Evolutionary conservation across 2,329 filamentous ascomycete genomes (phyloP).

Genomic region (Xylaria sp.): DNA sequence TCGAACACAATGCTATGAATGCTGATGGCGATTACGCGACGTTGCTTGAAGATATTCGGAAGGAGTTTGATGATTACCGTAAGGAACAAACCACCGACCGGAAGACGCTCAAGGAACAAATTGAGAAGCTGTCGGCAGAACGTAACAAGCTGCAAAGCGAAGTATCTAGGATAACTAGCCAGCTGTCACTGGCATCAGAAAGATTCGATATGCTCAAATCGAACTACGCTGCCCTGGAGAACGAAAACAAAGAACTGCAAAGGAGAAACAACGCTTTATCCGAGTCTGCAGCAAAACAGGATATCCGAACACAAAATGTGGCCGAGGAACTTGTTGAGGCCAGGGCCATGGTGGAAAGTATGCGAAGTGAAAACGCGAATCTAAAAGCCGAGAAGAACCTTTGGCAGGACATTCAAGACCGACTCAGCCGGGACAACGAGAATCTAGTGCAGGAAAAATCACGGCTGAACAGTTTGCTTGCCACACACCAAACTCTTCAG

Average conservation of each 20-base stretch:
- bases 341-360: slow-evolving; percentile 81
- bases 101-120: slow-evolving; percentile 83
- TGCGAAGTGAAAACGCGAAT: slow-evolving; percentile 91
- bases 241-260: slow-evolving; percentile 86
- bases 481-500: slow-evolving; percentile 86
- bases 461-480: slow-evolving; percentile 82
- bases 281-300: slow-evolving; percentile 88
- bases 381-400: slow-evolving; percentile 94
- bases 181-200: slow-evolving; percentile 83
- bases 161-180: slow-evolving; percentile 80
- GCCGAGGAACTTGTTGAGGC: slow-evolving; percentile 93
- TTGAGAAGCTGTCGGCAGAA: slow-evolving; percentile 82
- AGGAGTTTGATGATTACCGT: slow-evolving; percentile 88
- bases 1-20: slow-evolving; percentile 67
- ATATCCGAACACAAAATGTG: slow-evolving; percentile 88
- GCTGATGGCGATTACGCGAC: slow-evolving; percentile 75
- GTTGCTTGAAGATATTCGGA: slow-evolving; percentile 86
- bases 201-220: slow-evolving; percentile 89
- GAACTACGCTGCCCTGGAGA: slow-evolving; percentile 85
- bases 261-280: slow-evolving; percentile 81
- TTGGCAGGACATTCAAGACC: slow-evolving; percentile 92
- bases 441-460: slow-evolving; percentile 84
- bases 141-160: slow-evolving; percentile 86
- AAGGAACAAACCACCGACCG: slow-evolving; percentile 86
- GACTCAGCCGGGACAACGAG: slow-evolving; percentile 89